Evolutionary conservation across 192 early-diverging fungal species (phyloP).

Genomic region (Linnemannia exigua): DNA sequence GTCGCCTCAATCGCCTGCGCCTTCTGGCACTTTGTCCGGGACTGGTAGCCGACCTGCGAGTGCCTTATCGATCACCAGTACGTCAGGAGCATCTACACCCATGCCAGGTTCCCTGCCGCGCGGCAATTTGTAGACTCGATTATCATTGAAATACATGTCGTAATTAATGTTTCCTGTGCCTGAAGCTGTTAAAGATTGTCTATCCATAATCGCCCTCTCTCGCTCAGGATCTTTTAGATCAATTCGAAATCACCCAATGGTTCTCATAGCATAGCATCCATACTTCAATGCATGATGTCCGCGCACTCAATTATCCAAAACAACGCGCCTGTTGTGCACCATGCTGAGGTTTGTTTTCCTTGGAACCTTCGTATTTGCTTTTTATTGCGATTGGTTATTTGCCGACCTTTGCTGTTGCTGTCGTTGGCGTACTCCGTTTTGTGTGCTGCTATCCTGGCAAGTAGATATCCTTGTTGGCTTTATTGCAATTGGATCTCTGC

Average conservation of each 20-base stretch:
- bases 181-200: not conserved
- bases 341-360: too few species aligned
- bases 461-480: not conserved
- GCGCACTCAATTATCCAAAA: not conserved
- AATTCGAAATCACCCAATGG: too few species aligned
- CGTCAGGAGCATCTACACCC: not conserved
- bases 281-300: not conserved
- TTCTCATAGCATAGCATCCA: not conserved
- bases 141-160: not conserved
- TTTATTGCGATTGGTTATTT: not conserved
- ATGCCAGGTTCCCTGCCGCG: not conserved
- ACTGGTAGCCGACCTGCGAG: not conserved
- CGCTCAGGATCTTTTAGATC: not conserved
- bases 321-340: too few species aligned
- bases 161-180: not conserved
- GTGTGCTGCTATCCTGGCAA: not conserved
- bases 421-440: not conserved
- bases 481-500: slow-evolving; percentile 52
- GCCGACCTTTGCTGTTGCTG: not conserved
- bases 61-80: not conserved
- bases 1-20: not conserved
- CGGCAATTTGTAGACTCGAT: not conserved
- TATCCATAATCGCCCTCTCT: not conserved
- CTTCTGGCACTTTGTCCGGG: not conserved
- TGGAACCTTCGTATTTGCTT: too few species aligned